Evolutionary conservation across 2,329 filamentous ascomycete species (phyloP).

Genomic region (Monosporascus ibericus): DNA sequence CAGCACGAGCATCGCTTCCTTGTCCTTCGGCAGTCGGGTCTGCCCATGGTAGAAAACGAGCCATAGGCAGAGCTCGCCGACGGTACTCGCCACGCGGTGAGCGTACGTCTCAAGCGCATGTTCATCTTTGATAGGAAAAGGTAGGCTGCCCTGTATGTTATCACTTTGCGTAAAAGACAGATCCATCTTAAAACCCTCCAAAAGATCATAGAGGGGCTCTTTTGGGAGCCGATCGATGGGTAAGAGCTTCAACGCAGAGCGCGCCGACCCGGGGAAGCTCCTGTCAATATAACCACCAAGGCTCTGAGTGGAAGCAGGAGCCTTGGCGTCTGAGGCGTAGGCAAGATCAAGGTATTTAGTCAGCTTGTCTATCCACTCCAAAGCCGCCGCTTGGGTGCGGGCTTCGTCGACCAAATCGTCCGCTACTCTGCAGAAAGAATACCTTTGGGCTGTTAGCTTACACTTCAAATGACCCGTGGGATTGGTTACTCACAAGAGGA

Average conservation of each 20-base stretch:
- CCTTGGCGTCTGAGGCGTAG: conserved; percentile 31
- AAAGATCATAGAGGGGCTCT: conserved; percentile 55
- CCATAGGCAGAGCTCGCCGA: conserved; percentile 62
- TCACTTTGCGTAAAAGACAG: conserved; percentile 41
- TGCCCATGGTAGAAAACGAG: conserved; percentile 56
- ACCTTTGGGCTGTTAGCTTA: conserved; percentile 34
- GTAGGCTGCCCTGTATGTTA: background rate
- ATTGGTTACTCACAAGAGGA: conserved; percentile 46
- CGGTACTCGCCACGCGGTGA: conserved; percentile 64
- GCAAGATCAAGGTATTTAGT: conserved; percentile 49
- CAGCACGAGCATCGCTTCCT: conserved; percentile 39
- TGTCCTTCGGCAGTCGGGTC: conserved; percentile 20
- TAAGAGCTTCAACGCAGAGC: conserved; percentile 52
- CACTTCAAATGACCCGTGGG: background rate
- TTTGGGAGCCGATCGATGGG: conserved; percentile 51
- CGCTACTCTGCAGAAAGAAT: conserved; percentile 68
- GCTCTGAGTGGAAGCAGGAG: conserved; percentile 15
- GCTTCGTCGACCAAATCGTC: conserved; percentile 70
- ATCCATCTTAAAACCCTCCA: conserved; percentile 66
- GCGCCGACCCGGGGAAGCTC: conserved; percentile 46
- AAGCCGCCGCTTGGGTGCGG: conserved; percentile 42
- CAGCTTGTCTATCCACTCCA: conserved; percentile 53
- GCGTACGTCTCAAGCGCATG: conserved; percentile 57
- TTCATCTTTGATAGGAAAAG: conserved; percentile 53
- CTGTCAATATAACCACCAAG: conserved; percentile 31